Evolutionary conservation across 2,329 filamentous ascomycete species (phyloP).

Genomic region (Ophiocordyceps camponoti-floridani): DNA sequence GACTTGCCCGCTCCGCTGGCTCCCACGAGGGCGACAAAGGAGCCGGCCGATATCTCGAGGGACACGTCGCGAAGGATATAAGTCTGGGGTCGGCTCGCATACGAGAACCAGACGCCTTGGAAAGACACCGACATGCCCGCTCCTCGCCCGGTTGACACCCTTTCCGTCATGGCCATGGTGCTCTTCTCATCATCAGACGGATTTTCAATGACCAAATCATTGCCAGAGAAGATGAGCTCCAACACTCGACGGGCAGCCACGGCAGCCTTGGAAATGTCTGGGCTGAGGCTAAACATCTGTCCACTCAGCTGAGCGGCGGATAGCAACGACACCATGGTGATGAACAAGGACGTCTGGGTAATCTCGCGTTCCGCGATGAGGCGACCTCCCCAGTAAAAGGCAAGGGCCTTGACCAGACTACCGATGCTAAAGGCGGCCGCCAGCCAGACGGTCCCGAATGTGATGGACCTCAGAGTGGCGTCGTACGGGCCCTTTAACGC

Average conservation of each 20-base stretch:
- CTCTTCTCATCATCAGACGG: constrained; percentile 19
- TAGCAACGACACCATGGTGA: constrained; percentile 53
- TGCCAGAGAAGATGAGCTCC: constrained; percentile 18
- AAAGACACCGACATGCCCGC: constrained; percentile 33
- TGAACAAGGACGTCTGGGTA: constrained; percentile 51
- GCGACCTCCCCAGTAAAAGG: constrained; percentile 66
- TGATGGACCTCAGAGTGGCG: constrained; percentile 30
- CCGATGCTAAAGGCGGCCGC: constrained; percentile 41
- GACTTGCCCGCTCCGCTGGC: constrained; percentile 51
- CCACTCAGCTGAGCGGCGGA: constrained; percentile 58
- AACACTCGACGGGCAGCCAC: constrained; percentile 41
- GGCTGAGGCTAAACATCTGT: constrained; percentile 57
- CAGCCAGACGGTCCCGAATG: constrained; percentile 39
- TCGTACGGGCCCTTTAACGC: constrained; percentile 31
- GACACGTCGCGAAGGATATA: constrained; percentile 37
- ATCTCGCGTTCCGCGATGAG: constrained; percentile 50
- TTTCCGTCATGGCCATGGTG: constrained; percentile 8
- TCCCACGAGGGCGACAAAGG: constrained; percentile 47
- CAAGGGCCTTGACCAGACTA: constrained; percentile 55
- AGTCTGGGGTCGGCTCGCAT: constrained; percentile 42
- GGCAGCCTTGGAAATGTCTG: constrained; percentile 52
- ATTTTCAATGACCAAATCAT: too few relatives aligned
- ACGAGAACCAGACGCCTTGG: constrained; percentile 42
- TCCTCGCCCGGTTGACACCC: constrained; percentile 4
- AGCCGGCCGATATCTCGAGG: constrained; percentile 36